These are phyloP conservation scores for Podospora conica DNA, from an alignment of 495 filamentous ascomycete species.

Conservation along the genomic window DNA sequence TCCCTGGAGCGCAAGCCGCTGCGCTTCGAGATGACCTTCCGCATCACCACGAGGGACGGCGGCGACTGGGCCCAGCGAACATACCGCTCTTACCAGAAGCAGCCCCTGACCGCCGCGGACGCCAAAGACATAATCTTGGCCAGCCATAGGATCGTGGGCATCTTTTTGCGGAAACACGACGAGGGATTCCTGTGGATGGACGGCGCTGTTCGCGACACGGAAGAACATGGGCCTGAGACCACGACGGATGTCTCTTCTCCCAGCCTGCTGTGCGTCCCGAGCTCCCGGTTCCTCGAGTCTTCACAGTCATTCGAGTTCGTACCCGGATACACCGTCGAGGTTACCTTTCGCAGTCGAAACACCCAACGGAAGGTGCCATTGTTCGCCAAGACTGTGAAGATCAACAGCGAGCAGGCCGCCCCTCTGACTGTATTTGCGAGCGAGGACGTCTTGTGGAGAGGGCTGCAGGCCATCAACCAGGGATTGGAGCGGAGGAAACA, in stretches of 20 bases:
- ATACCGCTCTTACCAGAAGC: conserved; percentile 41
- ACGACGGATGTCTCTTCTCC: conserved; percentile 28
- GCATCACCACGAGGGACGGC: conserved; percentile 31
- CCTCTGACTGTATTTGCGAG: conserved; percentile 36
- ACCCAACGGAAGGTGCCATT: conserved; percentile 24
- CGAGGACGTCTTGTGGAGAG: conserved; percentile 36
- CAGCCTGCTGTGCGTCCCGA: conserved; percentile 35
- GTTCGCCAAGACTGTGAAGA: conserved; percentile 27
- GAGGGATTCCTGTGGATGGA: conserved; percentile 39
- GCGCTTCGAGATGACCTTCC: conserved; percentile 40
- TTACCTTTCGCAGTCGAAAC: conserved; percentile 35
- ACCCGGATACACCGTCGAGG: conserved; percentile 38
- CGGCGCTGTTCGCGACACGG: conserved; percentile 29
- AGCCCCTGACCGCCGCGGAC: conserved; percentile 32
- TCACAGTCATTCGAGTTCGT: conserved; percentile 37
- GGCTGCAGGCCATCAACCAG: conserved; percentile 30
- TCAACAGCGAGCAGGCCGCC: conserved; percentile 35
- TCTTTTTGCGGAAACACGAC: conserved; percentile 43
- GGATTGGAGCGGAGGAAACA: conserved; percentile 32
- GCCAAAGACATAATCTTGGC: conserved; percentile 39
- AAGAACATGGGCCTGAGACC: conserved; percentile 24
- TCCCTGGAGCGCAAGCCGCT: conserved; percentile 33
- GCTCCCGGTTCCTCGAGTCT: conserved; percentile 36
- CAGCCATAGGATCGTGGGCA: conserved; percentile 39
- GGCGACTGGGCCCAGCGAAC: conserved; percentile 41